Evolutionary conservation across 2,329 filamentous ascomycete species (phyloP), one percentile per base, ranked within the genome.

Genomic region (Diaporthe sp.): DNA sequence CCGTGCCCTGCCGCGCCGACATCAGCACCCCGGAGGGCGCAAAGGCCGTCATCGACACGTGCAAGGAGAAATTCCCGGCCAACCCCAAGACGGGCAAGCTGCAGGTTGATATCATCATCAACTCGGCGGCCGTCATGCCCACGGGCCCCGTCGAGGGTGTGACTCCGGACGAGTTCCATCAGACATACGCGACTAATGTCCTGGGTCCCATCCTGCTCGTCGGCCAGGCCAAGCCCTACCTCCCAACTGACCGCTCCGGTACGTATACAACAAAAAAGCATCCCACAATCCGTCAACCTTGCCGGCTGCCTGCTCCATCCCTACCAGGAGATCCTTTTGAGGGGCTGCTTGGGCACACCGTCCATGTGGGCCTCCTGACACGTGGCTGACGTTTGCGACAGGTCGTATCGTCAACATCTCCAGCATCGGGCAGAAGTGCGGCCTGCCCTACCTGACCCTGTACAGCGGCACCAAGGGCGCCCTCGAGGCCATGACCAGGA

Each of bases 401-500:
- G 65, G 90, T 7, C 87, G 90, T 57, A 88, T 92, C 77, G 87
- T 92, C 75, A 91, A 90, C 79, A 80, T 92, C 57, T 89, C 87
- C 57, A 89, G 87, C 77, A 88, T 91, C 75, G 88, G 86, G 67
- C 83, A 88, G 53, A 87, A 85, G 72, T 82, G 90, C 10, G 90
- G 90, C 53, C 90, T 89, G 75, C 84, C 86, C 61, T 84, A 86
- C 46, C 89, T 91, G 78, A 88, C 87, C 15, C 86, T 92, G 65
- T 92, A 92, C 79, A 89, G 88, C 13, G 91, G 89, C n/a, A 91
- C 88, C 68, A 92, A 92, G 80, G 91, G 89, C 1, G 90, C 90
- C 0, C 81, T 92, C 12, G 91, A 92, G 80, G 87, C 89, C 51
- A 90, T 92, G 88, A 92, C 90, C n/a, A 85, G 90, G 28, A 88